Base-by-base conservation (phyloP, 23 red algal species). In the Chondrus crispus region DNA sequence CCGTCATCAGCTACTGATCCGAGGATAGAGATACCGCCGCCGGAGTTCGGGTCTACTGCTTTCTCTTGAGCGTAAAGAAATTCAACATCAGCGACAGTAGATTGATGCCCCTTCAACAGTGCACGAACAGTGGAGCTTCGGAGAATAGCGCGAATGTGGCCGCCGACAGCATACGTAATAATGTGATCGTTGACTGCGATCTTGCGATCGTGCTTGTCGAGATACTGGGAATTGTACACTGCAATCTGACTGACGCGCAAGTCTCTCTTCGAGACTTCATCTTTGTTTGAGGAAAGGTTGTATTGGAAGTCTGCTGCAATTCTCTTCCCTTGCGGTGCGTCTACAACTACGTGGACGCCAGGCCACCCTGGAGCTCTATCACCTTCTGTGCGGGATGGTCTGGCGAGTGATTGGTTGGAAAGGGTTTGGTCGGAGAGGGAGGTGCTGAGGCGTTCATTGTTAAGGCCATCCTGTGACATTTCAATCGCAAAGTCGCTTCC, bases 21-120 rank as follows among this genome's bases (percentile, higher is more conserved):
- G 49, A 92, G 77, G 57, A 92, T 84, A 29, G 89, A 82, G 24
- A 92, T 77, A 22, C 76, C 52, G 39, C 77, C 77, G 35, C 62
- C 89, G 45, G 51, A 48, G 19, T 79, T 62, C n/a, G 73, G 39
- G 53, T 69, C 68, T 44, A 90, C 50, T 16, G 62, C 43, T 3
- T 46, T 90, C 58, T 92, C 89, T 66, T 74, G 77, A 49, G 52
- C 76, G 9, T 80, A 62, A n/a, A 94, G 72, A 46, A 95, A 95
- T 64, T 96, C 94, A 62, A 96, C 73, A 68, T 96, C 94, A 45
- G 84, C 89, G 14, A 96, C 87, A 62, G 74, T 78, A 30, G 68
- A 85, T 46, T 84, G 77, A 87, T 96, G 94, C 6, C 94, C 94
- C 52, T 96, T 96, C 82, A 96, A 80, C 88, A 96, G 39, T 28